These are phyloP conservation scores for Coemansia sp. DNA, from an alignment of 192 early-diverging fungal genomes.

Conservation along the genomic window DNA sequence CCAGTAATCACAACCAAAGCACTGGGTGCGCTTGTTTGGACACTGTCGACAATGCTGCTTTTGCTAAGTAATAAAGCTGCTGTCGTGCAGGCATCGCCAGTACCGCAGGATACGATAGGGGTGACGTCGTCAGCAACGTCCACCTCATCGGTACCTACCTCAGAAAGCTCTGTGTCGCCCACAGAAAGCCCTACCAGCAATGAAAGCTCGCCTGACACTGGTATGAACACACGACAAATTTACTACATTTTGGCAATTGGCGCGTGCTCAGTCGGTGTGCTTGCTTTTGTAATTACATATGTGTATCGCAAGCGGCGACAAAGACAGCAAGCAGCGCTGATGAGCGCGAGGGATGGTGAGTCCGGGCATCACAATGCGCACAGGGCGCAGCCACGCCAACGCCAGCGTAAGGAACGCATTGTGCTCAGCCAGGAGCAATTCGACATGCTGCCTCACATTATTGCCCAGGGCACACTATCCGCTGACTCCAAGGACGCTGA, in stretches of 20 bases:
- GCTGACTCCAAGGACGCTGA: not conserved
- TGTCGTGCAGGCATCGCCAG: constrained; percentile 5
- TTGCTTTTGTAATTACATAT: constrained; percentile 19
- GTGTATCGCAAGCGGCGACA: constrained; percentile 19
- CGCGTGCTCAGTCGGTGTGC: constrained; percentile 18
- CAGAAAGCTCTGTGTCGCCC: not conserved
- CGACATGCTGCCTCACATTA: constrained; percentile 28
- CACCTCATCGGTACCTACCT: not conserved
- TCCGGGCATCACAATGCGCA: not conserved
- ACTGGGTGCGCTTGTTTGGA: not conserved
- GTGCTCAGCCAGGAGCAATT: constrained; percentile 39
- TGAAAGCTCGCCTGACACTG: not conserved
- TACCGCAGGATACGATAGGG: not conserved
- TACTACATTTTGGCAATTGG: constrained; percentile 37
- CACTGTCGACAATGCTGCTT: not conserved
- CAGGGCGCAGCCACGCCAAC: constrained; percentile 12
- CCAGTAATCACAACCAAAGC: not conserved
- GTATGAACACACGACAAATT: constrained; percentile 7
- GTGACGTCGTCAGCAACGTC: not conserved
- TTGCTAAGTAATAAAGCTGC: not conserved
- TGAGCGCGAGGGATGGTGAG: not conserved
- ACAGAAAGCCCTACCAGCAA: not conserved
- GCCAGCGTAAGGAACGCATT: constrained; percentile 11
- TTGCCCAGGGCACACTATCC: constrained; percentile 12
- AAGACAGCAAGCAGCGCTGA: not conserved